Evolutionary conservation across 176 grass and related monocot genomes (phyloP).

Genomic region (Stipa capillata): DNA sequence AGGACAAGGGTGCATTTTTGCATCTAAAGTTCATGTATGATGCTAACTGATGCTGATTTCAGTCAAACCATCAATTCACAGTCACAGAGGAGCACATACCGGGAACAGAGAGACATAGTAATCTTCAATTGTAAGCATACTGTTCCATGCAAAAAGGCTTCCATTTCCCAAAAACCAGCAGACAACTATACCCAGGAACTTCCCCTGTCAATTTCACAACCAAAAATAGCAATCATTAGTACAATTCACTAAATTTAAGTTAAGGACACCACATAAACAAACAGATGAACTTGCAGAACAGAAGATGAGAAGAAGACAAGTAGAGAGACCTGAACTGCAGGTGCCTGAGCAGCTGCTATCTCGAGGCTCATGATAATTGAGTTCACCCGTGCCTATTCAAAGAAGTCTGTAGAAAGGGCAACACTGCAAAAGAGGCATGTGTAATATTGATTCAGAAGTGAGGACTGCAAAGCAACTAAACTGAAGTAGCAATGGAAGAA

Average conservation of each 20-base stretch:
- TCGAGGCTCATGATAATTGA: slow-evolving; percentile 25
- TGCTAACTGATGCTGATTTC: background rate
- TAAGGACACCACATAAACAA: background rate
- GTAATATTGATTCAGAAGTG: background rate
- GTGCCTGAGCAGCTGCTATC: slow-evolving; percentile 11
- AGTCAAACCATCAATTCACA: background rate
- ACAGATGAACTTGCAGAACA: background rate
- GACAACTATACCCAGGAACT: slow-evolving; percentile 52
- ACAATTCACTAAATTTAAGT: background rate
- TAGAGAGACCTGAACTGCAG: slow-evolving; percentile 23
- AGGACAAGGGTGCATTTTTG: background rate
- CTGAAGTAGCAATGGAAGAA: background rate
- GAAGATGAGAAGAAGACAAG: background rate
- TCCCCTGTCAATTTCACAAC: slow-evolving; percentile 44
- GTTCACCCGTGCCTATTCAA: background rate
- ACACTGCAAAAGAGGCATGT: background rate
- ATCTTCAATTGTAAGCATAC: slow-evolving; percentile 78
- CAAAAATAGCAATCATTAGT: background rate
- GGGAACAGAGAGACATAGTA: slow-evolving; percentile 62
- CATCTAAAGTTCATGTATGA: background rate
- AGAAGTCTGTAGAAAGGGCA: background rate
- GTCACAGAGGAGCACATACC: slow-evolving; percentile 20
- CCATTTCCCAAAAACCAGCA: slow-evolving; percentile 77
- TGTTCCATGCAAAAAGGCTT: slow-evolving; percentile 73
- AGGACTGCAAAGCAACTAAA: background rate